Percentiles rank a stretch among this genome's conserved stretches.
phyloP scores from a whole-genome alignment of 345 rosid species.

The Psidium friedrichsthalianum region DNA sequence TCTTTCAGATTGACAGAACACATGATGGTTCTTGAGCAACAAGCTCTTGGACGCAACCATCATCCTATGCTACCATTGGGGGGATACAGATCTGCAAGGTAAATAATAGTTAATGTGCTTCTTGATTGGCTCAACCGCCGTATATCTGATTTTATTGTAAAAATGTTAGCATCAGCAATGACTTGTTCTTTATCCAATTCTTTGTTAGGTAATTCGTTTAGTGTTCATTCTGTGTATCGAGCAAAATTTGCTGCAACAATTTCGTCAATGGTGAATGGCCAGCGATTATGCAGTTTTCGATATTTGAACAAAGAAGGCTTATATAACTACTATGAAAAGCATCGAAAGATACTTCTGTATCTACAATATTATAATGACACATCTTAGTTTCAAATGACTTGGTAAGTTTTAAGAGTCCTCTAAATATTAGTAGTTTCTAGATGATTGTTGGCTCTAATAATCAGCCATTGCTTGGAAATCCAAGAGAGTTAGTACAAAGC shows the following conservation, averaged over 20 bases:
- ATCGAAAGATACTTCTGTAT: no score
- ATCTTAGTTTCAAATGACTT: not conserved
- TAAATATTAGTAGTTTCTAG: not conserved
- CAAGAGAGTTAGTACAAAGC: not conserved
- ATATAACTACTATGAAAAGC: no score
- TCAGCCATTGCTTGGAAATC: not conserved
- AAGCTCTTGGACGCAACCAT: not conserved
- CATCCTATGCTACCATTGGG: not conserved
- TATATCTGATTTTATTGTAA: not conserved
- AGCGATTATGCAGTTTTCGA: not conserved
- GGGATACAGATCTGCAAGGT: not conserved
- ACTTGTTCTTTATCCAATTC: not conserved
- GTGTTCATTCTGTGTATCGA: not conserved
- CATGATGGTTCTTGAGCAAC: not conserved
- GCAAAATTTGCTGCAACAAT: not conserved
- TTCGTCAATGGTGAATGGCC: not conserved
- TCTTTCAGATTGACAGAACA: not conserved
- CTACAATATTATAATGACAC: no score
- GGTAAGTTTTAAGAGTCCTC: not conserved
- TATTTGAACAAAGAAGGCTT: not conserved
- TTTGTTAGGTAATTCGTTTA: not conserved
- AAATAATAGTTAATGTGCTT: not conserved
- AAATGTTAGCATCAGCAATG: not conserved
- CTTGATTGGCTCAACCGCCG: not conserved
- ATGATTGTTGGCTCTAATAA: not conserved